Evolutionary conservation across 2,329 filamentous ascomycete species (phyloP), one percentile per base, ranked within the genome.

Genomic region (Thermoascus crustaceus): DNA sequence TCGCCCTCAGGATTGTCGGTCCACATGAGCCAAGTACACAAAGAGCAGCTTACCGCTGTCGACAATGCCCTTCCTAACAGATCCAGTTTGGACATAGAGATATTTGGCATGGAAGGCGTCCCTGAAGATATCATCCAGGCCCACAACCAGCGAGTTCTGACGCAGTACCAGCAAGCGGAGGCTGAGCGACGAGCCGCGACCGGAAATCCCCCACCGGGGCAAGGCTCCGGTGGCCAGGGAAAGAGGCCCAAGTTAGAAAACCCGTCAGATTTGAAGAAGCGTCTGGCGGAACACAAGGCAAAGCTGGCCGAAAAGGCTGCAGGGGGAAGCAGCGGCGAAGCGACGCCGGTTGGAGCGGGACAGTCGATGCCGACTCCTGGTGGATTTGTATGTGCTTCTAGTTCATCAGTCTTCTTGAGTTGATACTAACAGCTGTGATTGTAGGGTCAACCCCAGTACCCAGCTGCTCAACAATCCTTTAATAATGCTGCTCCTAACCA

Each of bases 1-100:
- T 44, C 29, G 32, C 35, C 27, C 10, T 14, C 48, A 94, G 87
- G 91, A 69, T 77, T 98, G 41, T 85, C 83, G 22, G 91, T 98
- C 36, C 91, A 98, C 60, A 83, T 96, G 85, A 93, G 89, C 57
- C 91, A 98, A 61, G 91, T 98, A 31, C 91, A 98, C 70, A 98
- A 98, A 63, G 88, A 95, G 60, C 84, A 80, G 19, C 74, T 96
- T 32, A 78, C 76, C 13, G 77, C 79, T 29, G 87, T 98, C 54
- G 89, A 95, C 51, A 95, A 96, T 71, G 87, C 91, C 32, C 74
- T 95, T 3, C 80, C 84, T 0, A 89, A 89, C 53, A 80, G 91
- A 43, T 78, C 85, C 45, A 82, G 82, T 40, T 77, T 94, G 41
- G 86, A 94, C 41, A 78, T 94, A 41, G 91, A 98, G 64, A 95